Percentiles rank a stretch among this genome's conserved stretches.
Conservation (phyloP, 2,329 filamentous ascomycete species). For the Talaromyces sp. region DNA sequence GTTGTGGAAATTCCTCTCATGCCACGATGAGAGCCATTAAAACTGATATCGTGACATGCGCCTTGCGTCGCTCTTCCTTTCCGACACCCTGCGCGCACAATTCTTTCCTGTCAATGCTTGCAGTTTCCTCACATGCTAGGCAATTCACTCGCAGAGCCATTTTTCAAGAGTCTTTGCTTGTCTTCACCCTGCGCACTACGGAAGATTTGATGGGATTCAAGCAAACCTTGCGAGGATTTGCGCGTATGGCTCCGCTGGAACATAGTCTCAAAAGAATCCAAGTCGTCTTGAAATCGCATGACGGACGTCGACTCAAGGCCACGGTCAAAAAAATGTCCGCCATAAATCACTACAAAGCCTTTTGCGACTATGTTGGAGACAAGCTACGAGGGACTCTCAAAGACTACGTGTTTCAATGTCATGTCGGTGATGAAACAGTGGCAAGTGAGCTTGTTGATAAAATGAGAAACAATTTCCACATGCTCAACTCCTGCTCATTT, state of each 20-base stretch:
- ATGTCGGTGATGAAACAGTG: constrained; percentile 3
- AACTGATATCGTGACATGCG: background rate
- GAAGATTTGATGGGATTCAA: constrained; percentile 15
- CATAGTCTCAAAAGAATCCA: background rate
- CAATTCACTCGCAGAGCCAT: constrained; percentile 15
- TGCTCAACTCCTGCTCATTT: constrained; percentile 17
- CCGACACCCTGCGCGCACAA: background rate
- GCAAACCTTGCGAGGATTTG: constrained; percentile 2
- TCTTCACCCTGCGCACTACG: constrained; percentile 9
- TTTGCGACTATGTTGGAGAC: constrained; percentile 13
- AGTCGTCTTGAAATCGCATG: constrained; percentile 13
- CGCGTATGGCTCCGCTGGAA: background rate
- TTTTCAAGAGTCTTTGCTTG: constrained; percentile 15
- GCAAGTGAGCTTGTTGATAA: background rate
- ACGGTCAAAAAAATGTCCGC: constrained; percentile 11
- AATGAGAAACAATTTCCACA: constrained; percentile 15
- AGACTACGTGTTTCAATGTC: constrained; percentile 19
- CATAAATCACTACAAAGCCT: constrained; percentile 15
- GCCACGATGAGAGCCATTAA: background rate
- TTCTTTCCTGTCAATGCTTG: background rate
- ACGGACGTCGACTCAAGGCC: constrained; percentile 16
- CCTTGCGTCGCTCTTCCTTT: background rate
- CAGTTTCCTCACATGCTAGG: constrained; percentile 6
- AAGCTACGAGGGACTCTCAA: constrained; percentile 14
- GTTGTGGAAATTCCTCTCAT: background rate